Conservation (phyloP, 805 yeast species). For the Dipodascus geniculatus region DNA sequence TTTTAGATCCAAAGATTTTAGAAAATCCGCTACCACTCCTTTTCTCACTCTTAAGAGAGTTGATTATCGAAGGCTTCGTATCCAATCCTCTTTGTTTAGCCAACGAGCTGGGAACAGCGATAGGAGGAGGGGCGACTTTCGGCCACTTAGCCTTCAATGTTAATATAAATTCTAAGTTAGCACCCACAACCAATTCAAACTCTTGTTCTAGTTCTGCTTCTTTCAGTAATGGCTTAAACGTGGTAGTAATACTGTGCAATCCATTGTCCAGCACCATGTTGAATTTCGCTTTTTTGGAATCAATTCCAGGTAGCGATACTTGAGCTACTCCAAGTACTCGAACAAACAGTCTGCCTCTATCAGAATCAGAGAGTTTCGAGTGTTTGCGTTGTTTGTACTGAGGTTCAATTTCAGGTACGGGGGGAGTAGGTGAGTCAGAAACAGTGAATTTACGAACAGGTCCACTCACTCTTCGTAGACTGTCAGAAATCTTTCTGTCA, state of each 20-base stretch:
- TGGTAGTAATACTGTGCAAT: constrained; percentile 55
- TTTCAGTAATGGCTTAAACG: constrained; percentile 26
- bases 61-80: neutral
- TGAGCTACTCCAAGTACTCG: constrained; percentile 36
- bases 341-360: constrained; percentile 28
- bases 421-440: constrained; percentile 1
- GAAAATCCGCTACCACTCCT: constrained; percentile 7
- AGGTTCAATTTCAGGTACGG: constrained; percentile 4
- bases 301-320: constrained; percentile 33
- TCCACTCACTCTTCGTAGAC: constrained; percentile 11
- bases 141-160: constrained; percentile 48
- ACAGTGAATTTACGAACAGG: constrained; percentile 12
- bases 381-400: neutral
- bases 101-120: neutral
- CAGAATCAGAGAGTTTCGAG: constrained; percentile 27
- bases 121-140: neutral
- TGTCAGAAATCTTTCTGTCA: constrained; percentile 8
- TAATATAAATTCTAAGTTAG: constrained; percentile 49
- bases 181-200: constrained; percentile 47
- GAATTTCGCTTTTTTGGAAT: constrained; percentile 32
- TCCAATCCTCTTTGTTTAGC: neutral
- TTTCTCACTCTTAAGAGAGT: neutral
- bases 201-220: constrained; percentile 45
- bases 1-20: constrained; percentile 1
- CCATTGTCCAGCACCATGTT: constrained; percentile 50